Evolutionary conservation across 2,329 filamentous ascomycete genomes (phyloP).

Genomic region (Neofusicoccum laricinum): DNA sequence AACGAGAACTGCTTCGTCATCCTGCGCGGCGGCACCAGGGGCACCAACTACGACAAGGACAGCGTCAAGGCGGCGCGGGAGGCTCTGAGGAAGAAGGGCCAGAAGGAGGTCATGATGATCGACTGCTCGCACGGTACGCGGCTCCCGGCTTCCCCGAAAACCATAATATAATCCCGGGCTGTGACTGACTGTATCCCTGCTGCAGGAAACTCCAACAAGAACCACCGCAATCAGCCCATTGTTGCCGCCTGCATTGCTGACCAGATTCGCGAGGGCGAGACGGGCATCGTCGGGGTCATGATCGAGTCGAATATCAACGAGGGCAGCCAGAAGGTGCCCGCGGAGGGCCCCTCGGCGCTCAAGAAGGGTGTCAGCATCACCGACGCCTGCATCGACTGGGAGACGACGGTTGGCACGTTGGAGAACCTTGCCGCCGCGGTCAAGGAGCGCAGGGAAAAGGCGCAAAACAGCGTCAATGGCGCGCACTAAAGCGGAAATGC

Average conservation of each 20-base stretch:
- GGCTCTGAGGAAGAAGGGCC: slow-evolving; percentile 74
- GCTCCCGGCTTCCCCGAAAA: not conserved
- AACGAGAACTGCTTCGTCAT: slow-evolving; percentile 99
- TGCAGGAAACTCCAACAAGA: slow-evolving; percentile 89
- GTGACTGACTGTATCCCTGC: not conserved
- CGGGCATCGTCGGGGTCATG: slow-evolving; percentile 92
- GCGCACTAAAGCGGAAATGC: not conserved
- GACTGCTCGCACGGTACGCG: slow-evolving; percentile 90
- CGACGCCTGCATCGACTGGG: slow-evolving; percentile 95
- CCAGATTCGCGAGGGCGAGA: slow-evolving; percentile 84
- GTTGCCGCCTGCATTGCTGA: slow-evolving; percentile 79
- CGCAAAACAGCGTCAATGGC: slow-evolving; percentile 4
- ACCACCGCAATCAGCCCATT: slow-evolving; percentile 95
- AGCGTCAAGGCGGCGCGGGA: slow-evolving; percentile 78
- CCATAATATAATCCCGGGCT: not conserved
- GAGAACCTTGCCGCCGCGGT: slow-evolving; percentile 85
- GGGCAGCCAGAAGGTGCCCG: slow-evolving; percentile 71
- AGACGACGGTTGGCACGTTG: slow-evolving; percentile 74
- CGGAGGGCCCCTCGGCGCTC: slow-evolving; percentile 72
- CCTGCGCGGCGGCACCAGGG: slow-evolving; percentile 83
- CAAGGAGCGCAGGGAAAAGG: slow-evolving; percentile 62
- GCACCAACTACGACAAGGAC: slow-evolving; percentile 89
- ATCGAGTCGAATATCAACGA: slow-evolving; percentile 98
- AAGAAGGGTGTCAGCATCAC: slow-evolving; percentile 94
- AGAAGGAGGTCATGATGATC: slow-evolving; percentile 90